phyloP scores from a whole-genome alignment of 1,284 basidiomycete genomes.

The Pterulicium gracile region DNA sequence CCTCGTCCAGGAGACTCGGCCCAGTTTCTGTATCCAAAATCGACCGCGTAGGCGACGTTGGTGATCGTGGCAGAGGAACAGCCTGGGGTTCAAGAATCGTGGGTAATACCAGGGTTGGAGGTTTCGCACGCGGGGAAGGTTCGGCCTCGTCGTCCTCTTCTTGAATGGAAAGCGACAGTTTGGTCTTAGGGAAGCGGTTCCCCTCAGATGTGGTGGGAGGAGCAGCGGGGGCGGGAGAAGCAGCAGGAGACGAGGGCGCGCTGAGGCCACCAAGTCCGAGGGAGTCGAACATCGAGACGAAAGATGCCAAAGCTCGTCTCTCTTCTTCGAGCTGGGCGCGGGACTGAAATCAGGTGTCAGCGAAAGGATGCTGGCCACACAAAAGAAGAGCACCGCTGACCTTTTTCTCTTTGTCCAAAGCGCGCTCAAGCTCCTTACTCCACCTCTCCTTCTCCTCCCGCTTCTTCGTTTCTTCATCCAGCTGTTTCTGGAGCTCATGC shows the following conservation, averaged over 20 bases:
- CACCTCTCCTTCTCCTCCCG: conserved; percentile 60
- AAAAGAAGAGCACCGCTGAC: conserved; percentile 22
- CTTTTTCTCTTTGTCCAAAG: conserved; percentile 67
- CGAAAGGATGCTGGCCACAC: too few species aligned
- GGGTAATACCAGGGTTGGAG: too few species aligned
- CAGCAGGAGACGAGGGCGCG: not conserved
- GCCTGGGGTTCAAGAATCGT: too few species aligned
- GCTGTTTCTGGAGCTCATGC: conserved; percentile 57
- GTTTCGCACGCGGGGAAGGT: too few species aligned
- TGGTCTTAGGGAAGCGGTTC: not conserved
- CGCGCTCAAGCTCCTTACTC: conserved; percentile 58
- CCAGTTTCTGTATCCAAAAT: not conserved
- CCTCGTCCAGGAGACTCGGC: not conserved
- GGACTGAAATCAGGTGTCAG: conserved; percentile 16
- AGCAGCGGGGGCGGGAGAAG: not conserved
- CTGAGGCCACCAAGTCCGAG: conserved; percentile 15
- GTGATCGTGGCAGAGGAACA: not conserved
- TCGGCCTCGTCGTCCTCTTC: not conserved
- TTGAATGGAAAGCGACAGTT: not conserved
- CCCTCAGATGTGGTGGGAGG: not conserved
- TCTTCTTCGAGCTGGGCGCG: conserved; percentile 62
- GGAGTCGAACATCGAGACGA: conserved; percentile 70
- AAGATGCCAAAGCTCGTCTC: conserved; percentile 59
- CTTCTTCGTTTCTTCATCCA: conserved; percentile 48
- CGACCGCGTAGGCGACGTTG: not conserved